phyloP scores from a whole-genome alignment of 345 rosid genomes.

The Ceriops tagal region DNA sequence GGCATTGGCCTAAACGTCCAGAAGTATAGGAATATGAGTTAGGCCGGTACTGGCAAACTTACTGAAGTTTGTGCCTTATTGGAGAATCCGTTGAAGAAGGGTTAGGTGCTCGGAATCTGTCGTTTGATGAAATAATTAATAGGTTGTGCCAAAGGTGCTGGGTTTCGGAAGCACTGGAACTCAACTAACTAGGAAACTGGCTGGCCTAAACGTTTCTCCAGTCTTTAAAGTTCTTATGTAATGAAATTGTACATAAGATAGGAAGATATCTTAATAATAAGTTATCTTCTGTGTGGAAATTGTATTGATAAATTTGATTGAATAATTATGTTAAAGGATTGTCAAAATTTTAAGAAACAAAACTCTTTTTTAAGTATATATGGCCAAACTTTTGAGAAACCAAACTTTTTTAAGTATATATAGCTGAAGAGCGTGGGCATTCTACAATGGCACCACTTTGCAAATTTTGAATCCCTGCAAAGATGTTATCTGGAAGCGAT shows the following conservation, averaged over 20 bases:
- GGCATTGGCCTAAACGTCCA: constrained; percentile 25
- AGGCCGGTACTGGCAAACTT: constrained; percentile 36
- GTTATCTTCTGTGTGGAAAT: constrained; percentile 5
- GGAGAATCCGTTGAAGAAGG: constrained; percentile 46
- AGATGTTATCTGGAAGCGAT: no score
- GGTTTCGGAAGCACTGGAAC: constrained; percentile 38
- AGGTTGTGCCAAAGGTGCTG: constrained; percentile 47
- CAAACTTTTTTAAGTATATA: not conserved
- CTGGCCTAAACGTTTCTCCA: constrained; percentile 33
- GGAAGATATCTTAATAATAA: no score
- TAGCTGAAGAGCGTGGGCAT: not conserved
- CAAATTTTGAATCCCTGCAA: no score
- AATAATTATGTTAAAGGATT: constrained; percentile 12
- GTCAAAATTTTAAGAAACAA: not conserved
- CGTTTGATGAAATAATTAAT: constrained; percentile 40
- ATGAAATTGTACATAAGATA: no score
- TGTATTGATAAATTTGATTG: constrained; percentile 24
- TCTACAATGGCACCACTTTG: no score
- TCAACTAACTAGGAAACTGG: constrained; percentile 28
- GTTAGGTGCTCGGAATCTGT: constrained; percentile 19
- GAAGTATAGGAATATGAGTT: constrained; percentile 43
- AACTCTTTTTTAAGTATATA: not conserved
- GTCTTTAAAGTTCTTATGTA: no score
- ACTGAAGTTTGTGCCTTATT: constrained; percentile 43
- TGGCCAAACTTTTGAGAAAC: not conserved